phyloP scores from a whole-genome alignment of 2,329 filamentous ascomycete genomes.

The Graphiopsis chlorocephala region DNA sequence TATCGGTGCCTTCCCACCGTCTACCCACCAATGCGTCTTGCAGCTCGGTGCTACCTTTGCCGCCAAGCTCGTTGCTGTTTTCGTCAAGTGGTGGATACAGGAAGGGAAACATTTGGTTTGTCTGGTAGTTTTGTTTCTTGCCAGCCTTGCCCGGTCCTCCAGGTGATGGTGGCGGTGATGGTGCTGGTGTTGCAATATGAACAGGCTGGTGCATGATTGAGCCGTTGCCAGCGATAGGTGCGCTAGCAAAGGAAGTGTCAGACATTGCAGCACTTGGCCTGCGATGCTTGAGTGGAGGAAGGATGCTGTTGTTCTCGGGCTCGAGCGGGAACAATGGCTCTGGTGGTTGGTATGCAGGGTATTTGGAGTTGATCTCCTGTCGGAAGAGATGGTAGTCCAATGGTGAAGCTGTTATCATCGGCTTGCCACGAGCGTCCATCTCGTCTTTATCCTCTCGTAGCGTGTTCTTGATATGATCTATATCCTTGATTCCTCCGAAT shows the following conservation, averaged over 20 bases:
- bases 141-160: conserved; percentile 79
- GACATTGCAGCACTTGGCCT: conserved; percentile 41
- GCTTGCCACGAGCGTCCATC: conserved; percentile 61
- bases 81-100: conserved; percentile 92
- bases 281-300: conserved; percentile 80
- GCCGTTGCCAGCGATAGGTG: conserved; percentile 46
- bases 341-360: conserved; percentile 91
- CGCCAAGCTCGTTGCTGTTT: conserved; percentile 83
- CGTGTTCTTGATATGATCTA: conserved; percentile 70
- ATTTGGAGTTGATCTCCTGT: conserved; percentile 96
- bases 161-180: conserved; percentile 91
- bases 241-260: conserved; percentile 44
- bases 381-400: conserved; percentile 95
- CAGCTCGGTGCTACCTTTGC: conserved; percentile 77
- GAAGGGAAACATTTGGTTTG: conserved; percentile 97
- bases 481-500: conserved; percentile 74
- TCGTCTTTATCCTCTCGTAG: conserved; percentile 61
- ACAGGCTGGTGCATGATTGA: conserved; percentile 95
- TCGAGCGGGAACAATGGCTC: conserved; percentile 80
- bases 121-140: conserved; percentile 99
- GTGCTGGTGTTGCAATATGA: conserved; percentile 96
- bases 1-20: conserved; percentile 89
- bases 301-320: conserved; percentile 82
- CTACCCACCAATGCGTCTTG: conserved; percentile 78
- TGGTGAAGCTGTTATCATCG: conserved; percentile 87